A percentile compares a stretch with the other conserved stretches of the same genome.
phyloP scores from a whole-genome alignment of 169 alveolate genomes.

The Cytauxzoon felis region DNA sequence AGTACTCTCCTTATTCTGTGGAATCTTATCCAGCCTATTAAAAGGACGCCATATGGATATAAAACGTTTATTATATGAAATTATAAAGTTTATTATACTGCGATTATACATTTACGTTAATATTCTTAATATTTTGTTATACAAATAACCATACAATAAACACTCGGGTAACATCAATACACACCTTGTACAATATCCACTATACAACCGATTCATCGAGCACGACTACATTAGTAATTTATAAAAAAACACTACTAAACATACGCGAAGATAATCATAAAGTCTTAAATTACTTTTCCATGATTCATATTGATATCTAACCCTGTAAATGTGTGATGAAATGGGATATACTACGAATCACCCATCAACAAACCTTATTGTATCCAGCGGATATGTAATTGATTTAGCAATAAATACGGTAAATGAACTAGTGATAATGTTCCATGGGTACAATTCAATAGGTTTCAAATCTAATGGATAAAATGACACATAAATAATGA shows the following conservation, averaged over 20 bases:
- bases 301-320: constrained; percentile 47
- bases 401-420: constrained; percentile 43
- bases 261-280: background rate
- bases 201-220: constrained; percentile 13
- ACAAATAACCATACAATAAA: constrained; percentile 36
- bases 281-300: constrained; percentile 20
- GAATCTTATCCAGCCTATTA: constrained; percentile 5
- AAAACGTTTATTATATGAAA: no score
- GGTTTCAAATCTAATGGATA: constrained; percentile 48
- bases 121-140: no score
- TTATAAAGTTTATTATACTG: no score
- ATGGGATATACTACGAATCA: background rate
- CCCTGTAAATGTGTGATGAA: background rate
- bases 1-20: no score
- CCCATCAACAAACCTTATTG: constrained; percentile 21
- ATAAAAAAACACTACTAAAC: background rate
- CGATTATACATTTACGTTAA: no score
- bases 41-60: constrained; percentile 25
- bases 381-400: constrained; percentile 55
- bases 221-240: background rate
- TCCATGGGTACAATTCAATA: constrained; percentile 55
- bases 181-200: constrained; percentile 43
- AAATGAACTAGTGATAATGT: constrained; percentile 40
- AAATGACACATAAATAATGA: background rate
- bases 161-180: constrained; percentile 45